Base-by-base conservation (phyloP, 306 rosid genomes). In the Cajanus cajan region DNA sequence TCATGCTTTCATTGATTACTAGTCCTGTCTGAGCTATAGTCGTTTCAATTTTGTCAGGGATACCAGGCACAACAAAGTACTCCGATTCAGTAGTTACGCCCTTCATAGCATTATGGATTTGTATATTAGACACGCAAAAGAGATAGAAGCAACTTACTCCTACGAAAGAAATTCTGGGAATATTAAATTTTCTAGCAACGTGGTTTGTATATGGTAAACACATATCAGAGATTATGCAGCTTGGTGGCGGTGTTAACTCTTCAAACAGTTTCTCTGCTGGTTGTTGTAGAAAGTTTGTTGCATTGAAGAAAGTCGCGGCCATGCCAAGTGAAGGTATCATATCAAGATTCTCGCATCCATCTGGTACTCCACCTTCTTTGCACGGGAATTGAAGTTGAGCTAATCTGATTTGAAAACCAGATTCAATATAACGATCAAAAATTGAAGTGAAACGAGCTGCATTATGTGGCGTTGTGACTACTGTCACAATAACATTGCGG, bases 301-400 rank as follows among this genome's bases (percentile, higher is more conserved):
- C 90, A 13, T 2, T 25, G 65, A 80, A 84, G 67, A 91, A 84
- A 1, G 9, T 28, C 0, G 18, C 0, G 1, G 70, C 43, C 1
- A n/a, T n/a, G 33, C 19, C 79, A 5, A 71, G 67, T 21, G 94
- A 85, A 82, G 91, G 88, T 8, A 91, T 37, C 81, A 59, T 80
- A 28, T 91, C 94, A 25, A 94, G 82, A 84, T 88, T 91, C 71
- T 94, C 98, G 25, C 85, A 91, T 24, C 91, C 93, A 2, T 73
- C 25, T 5, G 97, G 92, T 6, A 94, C 79, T 43, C 89, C 97
- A 31, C 76, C 89, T 52, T 91, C 78, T 76, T 85, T 36, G 41
- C 58, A 71, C 8, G 96, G 92, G 54, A 94, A 91, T 63, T 82
- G 87, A 72, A 93, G 61, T 64, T 80, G 77, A 14, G 80, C 87